Percentiles rank a stretch among this genome's conserved stretches.
Conservation (phyloP, 306 rosid genomes). For the Carpinus fangiana region DNA sequence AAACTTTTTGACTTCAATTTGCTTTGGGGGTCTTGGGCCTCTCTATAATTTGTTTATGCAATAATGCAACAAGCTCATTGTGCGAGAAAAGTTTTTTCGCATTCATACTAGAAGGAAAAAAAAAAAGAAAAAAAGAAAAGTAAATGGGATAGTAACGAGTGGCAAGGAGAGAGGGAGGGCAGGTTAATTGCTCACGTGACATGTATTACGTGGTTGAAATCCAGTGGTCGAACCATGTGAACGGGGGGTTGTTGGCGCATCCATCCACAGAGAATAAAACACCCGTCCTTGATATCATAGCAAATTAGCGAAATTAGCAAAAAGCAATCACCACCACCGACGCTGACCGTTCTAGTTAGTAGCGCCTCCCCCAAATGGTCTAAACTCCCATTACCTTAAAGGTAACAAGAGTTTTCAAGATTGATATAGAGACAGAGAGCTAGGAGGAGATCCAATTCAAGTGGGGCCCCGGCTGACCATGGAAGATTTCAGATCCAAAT, state of each 20-base stretch:
- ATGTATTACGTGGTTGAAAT: neutral
- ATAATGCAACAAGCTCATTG: too few species aligned
- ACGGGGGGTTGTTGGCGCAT: too few species aligned
- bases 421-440: neutral
- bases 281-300: neutral
- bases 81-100: too few species aligned
- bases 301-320: too few species aligned
- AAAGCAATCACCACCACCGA: neutral
- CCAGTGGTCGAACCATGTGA: neutral
- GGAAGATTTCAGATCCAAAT: slow-evolving; percentile 82
- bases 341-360: slow-evolving; percentile 27
- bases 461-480: neutral
- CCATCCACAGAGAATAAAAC: neutral
- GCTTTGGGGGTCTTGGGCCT: too few species aligned
- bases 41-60: too few species aligned
- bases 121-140: too few species aligned
- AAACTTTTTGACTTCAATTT: neutral
- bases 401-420: neutral
- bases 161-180: too few species aligned
- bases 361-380: slow-evolving; percentile 19
- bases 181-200: neutral
- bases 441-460: neutral
- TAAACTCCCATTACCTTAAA: neutral
- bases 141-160: too few species aligned
- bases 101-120: too few species aligned